phyloP scores from a whole-genome alignment of 1,139 yeast species.

The Hansenula anomala region DNA sequence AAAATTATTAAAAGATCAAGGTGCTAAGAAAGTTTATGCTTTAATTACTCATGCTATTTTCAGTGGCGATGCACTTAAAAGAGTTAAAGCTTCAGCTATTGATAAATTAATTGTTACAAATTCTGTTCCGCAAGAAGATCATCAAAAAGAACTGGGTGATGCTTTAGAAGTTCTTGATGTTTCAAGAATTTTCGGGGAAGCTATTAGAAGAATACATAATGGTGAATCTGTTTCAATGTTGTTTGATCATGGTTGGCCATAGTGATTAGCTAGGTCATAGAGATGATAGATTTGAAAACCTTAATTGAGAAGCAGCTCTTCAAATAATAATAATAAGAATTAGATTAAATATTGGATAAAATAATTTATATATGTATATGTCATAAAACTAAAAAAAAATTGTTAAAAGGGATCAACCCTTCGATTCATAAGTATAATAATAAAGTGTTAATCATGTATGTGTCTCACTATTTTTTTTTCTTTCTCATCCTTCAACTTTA shows the following conservation, averaged over 20 bases:
- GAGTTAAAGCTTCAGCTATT: constrained; percentile 56
- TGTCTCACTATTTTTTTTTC: too few relatives aligned
- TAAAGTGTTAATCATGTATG: too few relatives aligned
- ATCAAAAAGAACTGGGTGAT: constrained; percentile 45
- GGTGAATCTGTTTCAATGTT: constrained; percentile 95
- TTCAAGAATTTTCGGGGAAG: constrained; percentile 84
- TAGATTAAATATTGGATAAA: too few relatives aligned
- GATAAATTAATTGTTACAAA: constrained; percentile 91
- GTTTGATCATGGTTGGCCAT: constrained; percentile 76
- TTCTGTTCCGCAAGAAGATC: constrained; percentile 78
- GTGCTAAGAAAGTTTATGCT: constrained; percentile 83
- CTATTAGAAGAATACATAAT: constrained; percentile 91
- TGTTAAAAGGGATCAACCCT: too few relatives aligned
- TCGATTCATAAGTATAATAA: too few relatives aligned
- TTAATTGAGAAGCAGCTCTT: too few relatives aligned
- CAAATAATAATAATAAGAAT: too few relatives aligned
- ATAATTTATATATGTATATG: too few relatives aligned
- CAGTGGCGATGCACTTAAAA: constrained; percentile 82
- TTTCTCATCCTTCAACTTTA: constrained; percentile 14
- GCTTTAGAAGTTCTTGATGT: constrained; percentile 83
- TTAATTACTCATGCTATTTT: constrained; percentile 90
- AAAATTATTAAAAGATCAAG: constrained; percentile 83
- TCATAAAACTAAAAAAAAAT: too few relatives aligned
- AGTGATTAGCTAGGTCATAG: too few relatives aligned
- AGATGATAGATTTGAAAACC: too few relatives aligned